Conservation (phyloP, 192 early-diverging fungal genomes). For the Phycomyces blakesleeanus region DNA sequence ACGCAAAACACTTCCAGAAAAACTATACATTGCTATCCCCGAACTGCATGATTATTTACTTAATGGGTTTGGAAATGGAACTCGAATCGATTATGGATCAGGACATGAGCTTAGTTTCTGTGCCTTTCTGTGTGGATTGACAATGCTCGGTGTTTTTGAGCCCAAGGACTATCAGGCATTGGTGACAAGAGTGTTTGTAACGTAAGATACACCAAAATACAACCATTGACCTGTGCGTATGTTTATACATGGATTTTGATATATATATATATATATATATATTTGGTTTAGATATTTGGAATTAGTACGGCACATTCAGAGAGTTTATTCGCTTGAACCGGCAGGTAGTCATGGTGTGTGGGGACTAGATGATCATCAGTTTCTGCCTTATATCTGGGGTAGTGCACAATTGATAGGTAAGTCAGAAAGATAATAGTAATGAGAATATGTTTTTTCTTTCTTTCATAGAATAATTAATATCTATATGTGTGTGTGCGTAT, state of each 20-base stretch:
- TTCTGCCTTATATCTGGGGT: constrained; percentile 93
- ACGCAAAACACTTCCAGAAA: constrained; percentile 28
- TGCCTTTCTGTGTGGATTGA: constrained; percentile 79
- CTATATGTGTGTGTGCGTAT: not conserved
- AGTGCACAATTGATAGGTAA: constrained; percentile 77
- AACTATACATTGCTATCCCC: constrained; percentile 46
- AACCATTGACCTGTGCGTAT: too few relatives aligned
- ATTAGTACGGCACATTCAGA: constrained; percentile 77
- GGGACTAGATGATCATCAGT: constrained; percentile 97
- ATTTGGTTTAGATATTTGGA: constrained; percentile 68
- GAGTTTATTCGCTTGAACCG: constrained; percentile 84
- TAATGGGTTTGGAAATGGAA: constrained; percentile 79
- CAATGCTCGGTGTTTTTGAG: constrained; percentile 58
- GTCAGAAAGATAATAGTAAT: too few relatives aligned
- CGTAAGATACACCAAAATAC: too few relatives aligned
- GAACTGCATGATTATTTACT: constrained; percentile 77
- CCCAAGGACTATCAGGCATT: constrained; percentile 66
- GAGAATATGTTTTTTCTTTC: too few relatives aligned
- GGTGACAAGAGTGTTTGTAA: constrained; percentile 69
- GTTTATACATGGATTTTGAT: too few relatives aligned
- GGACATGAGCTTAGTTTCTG: constrained; percentile 94
- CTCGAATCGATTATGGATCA: constrained; percentile 93
- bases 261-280: not conserved
- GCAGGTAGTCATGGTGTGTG: constrained; percentile 97
- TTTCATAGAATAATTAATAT: too few relatives aligned